Percentiles rank a stretch among this genome's conserved stretches.
Conservation (phyloP, 2,329 filamentous ascomycete genomes). For the Penicillium hesseltinei region DNA sequence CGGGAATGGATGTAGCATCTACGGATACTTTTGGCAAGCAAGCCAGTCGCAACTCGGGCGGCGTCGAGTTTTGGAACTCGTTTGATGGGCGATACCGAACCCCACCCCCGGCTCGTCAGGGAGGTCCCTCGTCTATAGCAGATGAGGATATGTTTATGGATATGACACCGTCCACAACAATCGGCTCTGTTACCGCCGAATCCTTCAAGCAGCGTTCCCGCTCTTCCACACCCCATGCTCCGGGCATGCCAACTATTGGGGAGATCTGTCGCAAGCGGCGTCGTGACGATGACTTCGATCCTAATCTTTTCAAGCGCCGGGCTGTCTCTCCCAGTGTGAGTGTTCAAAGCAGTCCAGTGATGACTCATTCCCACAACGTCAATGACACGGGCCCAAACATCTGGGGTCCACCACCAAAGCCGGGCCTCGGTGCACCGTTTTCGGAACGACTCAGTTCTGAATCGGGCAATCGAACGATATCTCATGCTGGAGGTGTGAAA, state of each 20-base stretch:
- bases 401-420: slow-evolving; percentile 69
- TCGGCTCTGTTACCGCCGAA: slow-evolving; percentile 26
- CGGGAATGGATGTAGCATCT: slow-evolving; percentile 47
- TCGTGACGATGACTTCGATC: slow-evolving; percentile 87
- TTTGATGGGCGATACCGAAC: slow-evolving; percentile 68
- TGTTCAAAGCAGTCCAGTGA: slow-evolving; percentile 81
- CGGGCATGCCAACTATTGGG: slow-evolving; percentile 56
- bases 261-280: slow-evolving; percentile 79
- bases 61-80: slow-evolving; percentile 74
- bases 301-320: slow-evolving; percentile 80
- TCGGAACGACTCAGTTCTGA: slow-evolving; percentile 50
- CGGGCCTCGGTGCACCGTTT: slow-evolving; percentile 53
- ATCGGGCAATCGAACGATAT: slow-evolving; percentile 53
- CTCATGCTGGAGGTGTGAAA: slow-evolving; percentile 46
- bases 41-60: slow-evolving; percentile 68
- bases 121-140: slow-evolving; percentile 50
- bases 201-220: slow-evolving; percentile 37
- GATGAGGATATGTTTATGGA: slow-evolving; percentile 43
- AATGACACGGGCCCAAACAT: slow-evolving; percentile 59
- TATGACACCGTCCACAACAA: slow-evolving; percentile 38
- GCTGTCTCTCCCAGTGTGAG: slow-evolving; percentile 91
- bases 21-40: slow-evolving; percentile 74
- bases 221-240: slow-evolving; percentile 44
- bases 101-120: slow-evolving; percentile 62
- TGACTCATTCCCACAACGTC: slow-evolving; percentile 76